phyloP scores from a whole-genome alignment of 2,329 filamentous ascomycete species.

The Aspergillus texensis region DNA sequence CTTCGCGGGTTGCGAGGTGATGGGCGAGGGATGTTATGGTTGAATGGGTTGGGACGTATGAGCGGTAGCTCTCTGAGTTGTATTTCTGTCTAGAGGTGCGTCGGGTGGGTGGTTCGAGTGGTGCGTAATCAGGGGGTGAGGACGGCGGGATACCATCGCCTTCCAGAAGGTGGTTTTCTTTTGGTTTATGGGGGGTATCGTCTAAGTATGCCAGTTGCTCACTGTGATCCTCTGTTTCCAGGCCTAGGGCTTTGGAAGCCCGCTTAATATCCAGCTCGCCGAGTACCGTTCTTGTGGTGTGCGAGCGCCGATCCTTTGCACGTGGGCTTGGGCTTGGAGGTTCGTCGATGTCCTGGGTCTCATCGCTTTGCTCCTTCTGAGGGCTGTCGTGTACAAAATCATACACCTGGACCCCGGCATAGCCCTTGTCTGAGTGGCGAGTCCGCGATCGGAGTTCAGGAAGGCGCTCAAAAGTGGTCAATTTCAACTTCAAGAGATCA shows the following conservation, averaged over 20 bases:
- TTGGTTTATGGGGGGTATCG: slow-evolving; percentile 23
- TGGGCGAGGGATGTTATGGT: slow-evolving; percentile 30
- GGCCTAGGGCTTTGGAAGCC: slow-evolving; percentile 24
- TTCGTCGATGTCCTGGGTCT: slow-evolving; percentile 33
- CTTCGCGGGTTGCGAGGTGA: slow-evolving; percentile 21
- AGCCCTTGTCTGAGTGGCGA: slow-evolving; percentile 30
- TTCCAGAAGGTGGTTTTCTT: slow-evolving; percentile 16
- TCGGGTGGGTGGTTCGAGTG: slow-evolving; percentile 27
- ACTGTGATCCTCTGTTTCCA: slow-evolving; percentile 32
- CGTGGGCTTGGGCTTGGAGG: slow-evolving; percentile 40
- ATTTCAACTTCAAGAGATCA: slow-evolving; percentile 36
- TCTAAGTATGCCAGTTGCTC: slow-evolving; percentile 28
- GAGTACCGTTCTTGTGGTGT: slow-evolving; percentile 11
- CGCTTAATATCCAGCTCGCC: slow-evolving; percentile 28
- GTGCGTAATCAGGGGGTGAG: slow-evolving; percentile 33
- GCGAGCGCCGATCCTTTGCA: slow-evolving; percentile 32
- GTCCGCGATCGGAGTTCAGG: slow-evolving; percentile 23
- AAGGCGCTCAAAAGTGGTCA: slow-evolving; percentile 32
- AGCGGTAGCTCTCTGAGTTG: slow-evolving; percentile 25
- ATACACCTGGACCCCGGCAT: slow-evolving; percentile 32
- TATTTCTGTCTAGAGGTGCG: slow-evolving; percentile 26
- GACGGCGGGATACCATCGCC: slow-evolving; percentile 30
- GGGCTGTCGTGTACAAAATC: slow-evolving; percentile 28
- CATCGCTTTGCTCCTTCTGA: slow-evolving; percentile 25
- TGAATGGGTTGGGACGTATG: slow-evolving; percentile 27